Evolutionary conservation across 1,284 basidiomycete species (phyloP).

Genomic region (Phaffia rhodozyma): DNA sequence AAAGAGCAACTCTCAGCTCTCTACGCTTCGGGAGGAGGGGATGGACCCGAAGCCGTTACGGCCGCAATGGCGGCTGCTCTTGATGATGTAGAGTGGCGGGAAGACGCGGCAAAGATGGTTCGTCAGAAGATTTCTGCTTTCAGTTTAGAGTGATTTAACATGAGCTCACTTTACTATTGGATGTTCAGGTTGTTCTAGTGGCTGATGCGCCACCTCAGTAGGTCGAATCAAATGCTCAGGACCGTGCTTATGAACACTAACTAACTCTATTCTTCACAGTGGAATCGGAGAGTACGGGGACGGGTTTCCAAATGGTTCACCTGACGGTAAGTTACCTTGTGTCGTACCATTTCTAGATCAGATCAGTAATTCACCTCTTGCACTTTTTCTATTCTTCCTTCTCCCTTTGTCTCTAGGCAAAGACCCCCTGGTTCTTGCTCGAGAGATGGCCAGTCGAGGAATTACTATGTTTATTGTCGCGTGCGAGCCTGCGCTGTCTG

Average conservation of each 20-base stretch:
- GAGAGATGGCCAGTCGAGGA: slow-evolving; percentile 77
- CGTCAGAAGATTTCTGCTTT: neutral
- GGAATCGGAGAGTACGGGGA: slow-evolving; percentile 82
- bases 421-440: slow-evolving; percentile 78
- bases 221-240: slow-evolving; percentile 30
- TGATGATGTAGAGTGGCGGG: slow-evolving; percentile 76
- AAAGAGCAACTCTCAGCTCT: slow-evolving; percentile 60
- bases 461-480: slow-evolving; percentile 89
- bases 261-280: neutral
- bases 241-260: neutral
- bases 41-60: slow-evolving; percentile 96
- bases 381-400: neutral
- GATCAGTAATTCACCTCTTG: slow-evolving; percentile 13
- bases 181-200: slow-evolving; percentile 54
- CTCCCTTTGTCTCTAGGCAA: slow-evolving; percentile 38
- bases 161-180: neutral
- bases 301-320: slow-evolving; percentile 43
- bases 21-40: slow-evolving; percentile 90
- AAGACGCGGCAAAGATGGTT: slow-evolving; percentile 77
- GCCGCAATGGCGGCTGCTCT: slow-evolving; percentile 79
- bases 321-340: slow-evolving; percentile 35
- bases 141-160: slow-evolving; percentile 1
- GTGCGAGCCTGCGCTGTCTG: slow-evolving; percentile 91
- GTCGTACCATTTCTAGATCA: slow-evolving; percentile 11
- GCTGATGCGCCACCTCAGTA: slow-evolving; percentile 90